Conservation (phyloP, 371 early-diverging fungal species). For the Phascolomyces articulosus region DNA sequence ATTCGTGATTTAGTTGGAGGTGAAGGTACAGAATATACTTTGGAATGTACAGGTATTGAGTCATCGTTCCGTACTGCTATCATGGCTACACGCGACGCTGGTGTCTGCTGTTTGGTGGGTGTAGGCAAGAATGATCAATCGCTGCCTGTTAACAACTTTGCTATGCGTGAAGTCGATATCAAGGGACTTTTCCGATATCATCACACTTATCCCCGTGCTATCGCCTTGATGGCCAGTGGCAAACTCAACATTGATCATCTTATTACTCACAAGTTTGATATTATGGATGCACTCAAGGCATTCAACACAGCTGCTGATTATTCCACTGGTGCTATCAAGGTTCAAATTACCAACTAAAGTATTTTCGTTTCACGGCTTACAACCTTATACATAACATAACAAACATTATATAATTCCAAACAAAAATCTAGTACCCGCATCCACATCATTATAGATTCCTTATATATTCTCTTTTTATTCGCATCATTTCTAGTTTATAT, state of each 20-base stretch:
- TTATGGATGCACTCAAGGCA: slow-evolving; percentile 47
- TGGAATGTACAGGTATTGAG: slow-evolving; percentile 54
- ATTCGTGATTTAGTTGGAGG: slow-evolving; percentile 30
- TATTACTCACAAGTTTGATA: slow-evolving; percentile 37
- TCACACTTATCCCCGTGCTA: slow-evolving; percentile 50
- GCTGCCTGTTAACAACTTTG: slow-evolving; percentile 51
- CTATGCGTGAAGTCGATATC: slow-evolving; percentile 53
- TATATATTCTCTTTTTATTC: not conserved
- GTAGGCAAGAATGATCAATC: slow-evolving; percentile 50
- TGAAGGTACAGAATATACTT: slow-evolving; percentile 25
- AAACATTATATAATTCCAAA: too few species aligned
- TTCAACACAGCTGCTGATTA: slow-evolving; percentile 43
- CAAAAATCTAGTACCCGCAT: too few species aligned
- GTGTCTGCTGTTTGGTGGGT: slow-evolving; percentile 46
- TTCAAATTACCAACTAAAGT: slow-evolving; percentile 45
- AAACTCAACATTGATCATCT: slow-evolving; percentile 41
- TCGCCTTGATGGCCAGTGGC: slow-evolving; percentile 39
- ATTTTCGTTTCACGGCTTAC: not conserved
- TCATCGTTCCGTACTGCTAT: slow-evolving; percentile 45
- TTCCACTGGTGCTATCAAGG: slow-evolving; percentile 44
- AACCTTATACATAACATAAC: too few species aligned
- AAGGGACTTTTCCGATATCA: slow-evolving; percentile 45
- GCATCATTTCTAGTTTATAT: not conserved
- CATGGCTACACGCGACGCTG: slow-evolving; percentile 31
- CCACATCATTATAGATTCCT: too few species aligned